Evolutionary conservation across 306 rosid genomes (phyloP).

Genomic region (Corylus americana): DNA sequence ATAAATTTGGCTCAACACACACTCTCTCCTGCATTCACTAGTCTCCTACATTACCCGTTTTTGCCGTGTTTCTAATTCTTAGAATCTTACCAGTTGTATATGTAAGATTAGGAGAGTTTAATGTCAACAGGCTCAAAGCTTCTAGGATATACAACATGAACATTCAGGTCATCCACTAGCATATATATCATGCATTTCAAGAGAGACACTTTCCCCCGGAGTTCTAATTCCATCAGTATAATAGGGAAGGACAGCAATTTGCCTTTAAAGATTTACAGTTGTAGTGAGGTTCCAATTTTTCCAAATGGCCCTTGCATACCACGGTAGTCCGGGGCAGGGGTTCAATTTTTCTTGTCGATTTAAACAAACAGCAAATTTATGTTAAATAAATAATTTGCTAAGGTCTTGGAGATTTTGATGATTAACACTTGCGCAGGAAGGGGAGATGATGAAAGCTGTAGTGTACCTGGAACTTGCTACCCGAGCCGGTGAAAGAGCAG

Average conservation of each 20-base stretch:
- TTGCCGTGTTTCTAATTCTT: not conserved
- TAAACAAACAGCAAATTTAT: not conserved
- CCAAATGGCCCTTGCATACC: not conserved
- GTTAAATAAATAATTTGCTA: not conserved
- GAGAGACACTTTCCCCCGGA: not conserved
- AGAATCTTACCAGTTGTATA: not conserved
- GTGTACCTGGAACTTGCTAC: constrained; percentile 88
- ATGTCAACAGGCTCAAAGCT: not conserved
- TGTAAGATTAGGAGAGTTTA: not conserved
- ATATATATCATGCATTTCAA: not conserved
- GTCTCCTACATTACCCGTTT: not conserved
- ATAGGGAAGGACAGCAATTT: not conserved
- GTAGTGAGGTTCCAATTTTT: not conserved
- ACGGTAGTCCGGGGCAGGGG: not conserved
- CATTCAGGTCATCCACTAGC: not conserved
- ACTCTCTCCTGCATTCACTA: not conserved
- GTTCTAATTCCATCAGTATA: not conserved
- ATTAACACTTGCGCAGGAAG: constrained; percentile 55
- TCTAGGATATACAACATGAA: not conserved
- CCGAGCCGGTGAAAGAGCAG: constrained; percentile 77
- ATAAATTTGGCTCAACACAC: not conserved
- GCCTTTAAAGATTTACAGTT: not conserved
- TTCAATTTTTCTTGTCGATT: not conserved
- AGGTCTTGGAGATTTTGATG: constrained; percentile 9
- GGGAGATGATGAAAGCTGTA: constrained; percentile 76